phyloP scores from a whole-genome alignment of 2,329 filamentous ascomycete species.

The Sclerotinia nivalis region DNA sequence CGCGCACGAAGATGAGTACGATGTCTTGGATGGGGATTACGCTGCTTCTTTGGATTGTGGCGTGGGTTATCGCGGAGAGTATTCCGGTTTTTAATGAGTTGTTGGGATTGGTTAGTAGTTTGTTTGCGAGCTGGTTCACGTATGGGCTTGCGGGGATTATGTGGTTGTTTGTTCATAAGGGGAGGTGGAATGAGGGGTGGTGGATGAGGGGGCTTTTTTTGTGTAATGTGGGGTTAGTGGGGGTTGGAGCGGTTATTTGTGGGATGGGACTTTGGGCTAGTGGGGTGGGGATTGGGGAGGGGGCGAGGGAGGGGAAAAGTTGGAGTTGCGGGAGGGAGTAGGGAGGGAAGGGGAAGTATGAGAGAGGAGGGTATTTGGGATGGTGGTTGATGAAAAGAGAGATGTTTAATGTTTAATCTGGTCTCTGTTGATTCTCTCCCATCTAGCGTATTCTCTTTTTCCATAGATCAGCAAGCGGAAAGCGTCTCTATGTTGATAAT shows the following conservation, averaged over 20 bases:
- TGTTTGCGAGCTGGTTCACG: slow-evolving; percentile 57
- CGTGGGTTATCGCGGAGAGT: slow-evolving; percentile 66
- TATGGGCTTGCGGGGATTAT: slow-evolving; percentile 50
- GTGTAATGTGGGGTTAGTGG: slow-evolving; percentile 22
- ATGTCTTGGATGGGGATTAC: slow-evolving; percentile 60
- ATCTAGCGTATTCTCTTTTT: too few species aligned
- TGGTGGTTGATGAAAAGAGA: not conserved
- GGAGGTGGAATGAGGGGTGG: slow-evolving; percentile 38
- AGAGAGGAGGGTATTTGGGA: not conserved
- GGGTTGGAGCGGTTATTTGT: slow-evolving; percentile 24
- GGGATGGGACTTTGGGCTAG: slow-evolving; percentile 27
- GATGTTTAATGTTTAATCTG: not conserved
- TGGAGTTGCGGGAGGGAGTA: not conserved
- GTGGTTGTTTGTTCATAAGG: slow-evolving; percentile 51
- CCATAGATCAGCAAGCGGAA: too few species aligned
- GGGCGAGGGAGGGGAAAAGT: not conserved
- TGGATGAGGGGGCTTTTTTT: slow-evolving; percentile 9
- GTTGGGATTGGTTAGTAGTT: slow-evolving; percentile 61
- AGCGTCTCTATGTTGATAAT: too few species aligned
- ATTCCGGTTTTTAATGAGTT: slow-evolving; percentile 69
- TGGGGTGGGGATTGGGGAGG: slow-evolving; percentile 14
- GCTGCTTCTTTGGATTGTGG: slow-evolving; percentile 56
- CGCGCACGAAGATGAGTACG: slow-evolving; percentile 52
- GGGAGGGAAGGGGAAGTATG: too few species aligned
- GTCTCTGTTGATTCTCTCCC: too few species aligned